Conservation (phyloP, 495 filamentous ascomycete genomes). For the Pyronema omphalodes region DNA sequence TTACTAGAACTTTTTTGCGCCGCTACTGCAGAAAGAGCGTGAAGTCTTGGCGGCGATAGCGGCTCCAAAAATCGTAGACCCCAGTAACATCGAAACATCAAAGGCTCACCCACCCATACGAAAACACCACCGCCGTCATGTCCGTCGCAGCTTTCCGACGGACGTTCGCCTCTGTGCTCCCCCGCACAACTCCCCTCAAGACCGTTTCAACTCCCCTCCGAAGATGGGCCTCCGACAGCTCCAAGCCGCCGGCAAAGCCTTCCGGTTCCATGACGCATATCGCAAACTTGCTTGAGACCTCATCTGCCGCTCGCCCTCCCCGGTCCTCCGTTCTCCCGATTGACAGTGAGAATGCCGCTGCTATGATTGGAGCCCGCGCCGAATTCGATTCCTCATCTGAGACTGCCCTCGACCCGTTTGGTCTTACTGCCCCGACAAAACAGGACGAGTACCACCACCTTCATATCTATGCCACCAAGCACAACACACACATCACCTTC, state of each 20-base stretch:
- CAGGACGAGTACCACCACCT: slow-evolving; percentile 46
- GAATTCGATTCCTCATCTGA: neutral
- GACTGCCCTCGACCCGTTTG: neutral
- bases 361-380: too few relatives aligned
- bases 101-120: neutral
- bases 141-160: slow-evolving; percentile 2
- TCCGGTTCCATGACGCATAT: neutral
- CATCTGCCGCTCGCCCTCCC: neutral
- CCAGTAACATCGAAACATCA: neutral
- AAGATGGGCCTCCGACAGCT: neutral
- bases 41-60: neutral
- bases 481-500: slow-evolving; percentile 86
- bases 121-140: neutral
- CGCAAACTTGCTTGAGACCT: neutral
- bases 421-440: slow-evolving; percentile 2
- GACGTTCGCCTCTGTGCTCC: neutral
- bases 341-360: too few relatives aligned
- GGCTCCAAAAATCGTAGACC: neutral
- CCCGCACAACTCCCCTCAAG: neutral
- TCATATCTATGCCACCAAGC: slow-evolving; percentile 68
- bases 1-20: slow-evolving; percentile 1
- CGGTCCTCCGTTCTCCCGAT: neutral
- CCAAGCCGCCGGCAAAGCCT: neutral
- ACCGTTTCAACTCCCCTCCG: neutral
- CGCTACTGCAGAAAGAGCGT: neutral